Conservation (phyloP, 2,329 filamentous ascomycete species). For the Cordyceps fumosorosea region DNA sequence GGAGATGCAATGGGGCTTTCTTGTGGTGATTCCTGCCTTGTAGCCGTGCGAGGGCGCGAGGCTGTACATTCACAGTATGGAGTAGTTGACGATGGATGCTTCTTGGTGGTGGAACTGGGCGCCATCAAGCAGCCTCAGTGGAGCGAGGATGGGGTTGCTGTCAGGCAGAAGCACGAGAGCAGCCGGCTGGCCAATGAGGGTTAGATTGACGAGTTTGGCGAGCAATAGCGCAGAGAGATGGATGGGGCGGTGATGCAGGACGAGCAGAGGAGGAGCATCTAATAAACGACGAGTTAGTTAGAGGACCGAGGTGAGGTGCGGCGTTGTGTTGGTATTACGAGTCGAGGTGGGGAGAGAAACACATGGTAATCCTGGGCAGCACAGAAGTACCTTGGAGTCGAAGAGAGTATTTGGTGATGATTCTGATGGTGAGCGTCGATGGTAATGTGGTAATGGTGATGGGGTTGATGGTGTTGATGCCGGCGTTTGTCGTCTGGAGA, state of each 20-base stretch:
- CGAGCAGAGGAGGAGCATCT: not conserved
- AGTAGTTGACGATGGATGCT: not conserved
- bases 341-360: not conserved
- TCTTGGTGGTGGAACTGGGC: not conserved
- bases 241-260: slow-evolving; percentile 7
- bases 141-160: not conserved
- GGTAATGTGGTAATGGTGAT: not conserved
- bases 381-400: not conserved
- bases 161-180: not conserved
- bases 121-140: not conserved
- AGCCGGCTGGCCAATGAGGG: not conserved
- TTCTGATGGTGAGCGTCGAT: not conserved
- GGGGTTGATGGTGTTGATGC: not conserved
- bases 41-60: not conserved
- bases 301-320: not conserved
- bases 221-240: not conserved
- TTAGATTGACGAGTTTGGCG: not conserved
- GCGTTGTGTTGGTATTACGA: not conserved
- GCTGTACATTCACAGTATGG: not conserved
- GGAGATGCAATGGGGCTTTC: not conserved
- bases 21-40: not conserved
- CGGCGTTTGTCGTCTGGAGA: not conserved
- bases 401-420: not conserved
- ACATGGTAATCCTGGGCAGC: not conserved
- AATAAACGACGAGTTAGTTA: too few species aligned